phyloP scores from a whole-genome alignment of 73 alveolate species.

The Breviolum minutum region DNA sequence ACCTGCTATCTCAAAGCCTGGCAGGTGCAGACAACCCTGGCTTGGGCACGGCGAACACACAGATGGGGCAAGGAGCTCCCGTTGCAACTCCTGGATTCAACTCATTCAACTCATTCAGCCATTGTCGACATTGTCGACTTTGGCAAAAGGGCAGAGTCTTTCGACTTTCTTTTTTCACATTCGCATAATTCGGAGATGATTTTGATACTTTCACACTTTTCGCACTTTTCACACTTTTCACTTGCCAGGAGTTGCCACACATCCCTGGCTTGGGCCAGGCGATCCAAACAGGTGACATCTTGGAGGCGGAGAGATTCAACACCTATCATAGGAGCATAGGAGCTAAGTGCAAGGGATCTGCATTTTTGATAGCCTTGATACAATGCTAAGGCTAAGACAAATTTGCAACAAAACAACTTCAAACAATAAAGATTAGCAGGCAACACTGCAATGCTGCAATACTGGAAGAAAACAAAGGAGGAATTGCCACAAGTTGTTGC shows the following conservation, averaged over 20 bases:
- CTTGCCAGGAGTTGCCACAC: slow-evolving; percentile 84
- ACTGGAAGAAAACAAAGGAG: too few species aligned
- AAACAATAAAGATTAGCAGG: too few species aligned
- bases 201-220: background rate
- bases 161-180: background rate
- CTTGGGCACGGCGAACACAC: slow-evolving; percentile 95
- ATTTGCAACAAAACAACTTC: too few species aligned
- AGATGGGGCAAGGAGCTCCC: slow-evolving; percentile 85
- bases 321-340: too few species aligned
- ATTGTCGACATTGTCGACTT: too few species aligned
- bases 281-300: slow-evolving; percentile 73
- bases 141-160: background rate
- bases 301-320: slow-evolving; percentile 42
- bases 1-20: too few species aligned
- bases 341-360: too few species aligned
- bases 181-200: background rate
- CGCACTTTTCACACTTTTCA: background rate
- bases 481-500: too few species aligned
- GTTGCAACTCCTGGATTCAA: background rate
- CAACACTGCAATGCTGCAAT: too few species aligned
- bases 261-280: slow-evolving; percentile 90
- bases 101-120: too few species aligned
- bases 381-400: too few species aligned
- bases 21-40: slow-evolving; percentile 85
- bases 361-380: too few species aligned